A percentile compares a stretch with the other conserved stretches of the same genome.
Evolutionary conservation across 495 filamentous ascomycete species (phyloP).

Genomic region (Penicillium ochrochloron): DNA sequence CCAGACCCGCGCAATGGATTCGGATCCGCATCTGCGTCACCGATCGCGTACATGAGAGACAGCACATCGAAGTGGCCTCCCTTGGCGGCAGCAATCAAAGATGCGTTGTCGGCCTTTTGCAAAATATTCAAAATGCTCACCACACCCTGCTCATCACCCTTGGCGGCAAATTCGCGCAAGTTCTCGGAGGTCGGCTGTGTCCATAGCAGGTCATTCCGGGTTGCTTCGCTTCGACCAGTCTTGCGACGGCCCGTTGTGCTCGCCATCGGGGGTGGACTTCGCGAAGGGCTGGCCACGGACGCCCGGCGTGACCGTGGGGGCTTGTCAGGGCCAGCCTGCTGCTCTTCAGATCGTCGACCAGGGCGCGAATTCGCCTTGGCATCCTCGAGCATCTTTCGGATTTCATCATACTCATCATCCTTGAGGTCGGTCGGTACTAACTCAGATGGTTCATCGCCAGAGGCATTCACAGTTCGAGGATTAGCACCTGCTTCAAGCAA

Average conservation of each 20-base stretch:
- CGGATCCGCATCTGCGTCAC: constrained; percentile 79
- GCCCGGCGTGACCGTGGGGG: constrained; percentile 66
- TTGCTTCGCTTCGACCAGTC: constrained; percentile 62
- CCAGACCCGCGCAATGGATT: constrained; percentile 55
- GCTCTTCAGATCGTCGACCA: constrained; percentile 68
- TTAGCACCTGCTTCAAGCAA: constrained; percentile 86
- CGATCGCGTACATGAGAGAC: constrained; percentile 81
- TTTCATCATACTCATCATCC: constrained; percentile 69
- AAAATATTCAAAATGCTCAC: constrained; percentile 77
- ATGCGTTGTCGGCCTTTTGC: constrained; percentile 78
- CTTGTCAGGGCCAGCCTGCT: constrained; percentile 57
- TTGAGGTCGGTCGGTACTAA: constrained; percentile 72
- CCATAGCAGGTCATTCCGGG: constrained; percentile 65
- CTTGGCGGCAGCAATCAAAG: constrained; percentile 87
- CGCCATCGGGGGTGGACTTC: constrained; percentile 52
- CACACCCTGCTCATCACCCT: constrained; percentile 81
- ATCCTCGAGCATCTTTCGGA: constrained; percentile 51
- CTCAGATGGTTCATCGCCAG: constrained; percentile 86
- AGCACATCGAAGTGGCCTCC: constrained; percentile 89
- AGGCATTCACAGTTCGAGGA: constrained; percentile 81
- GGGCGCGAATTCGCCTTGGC: constrained; percentile 52
- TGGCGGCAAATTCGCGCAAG: constrained; percentile 76
- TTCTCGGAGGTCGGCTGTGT: constrained; percentile 68
- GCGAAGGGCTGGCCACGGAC: constrained; percentile 58
- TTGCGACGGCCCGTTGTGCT: constrained; percentile 49